Conservation (phyloP, 1,284 basidiomycete genomes). For the Boletus semigastroideus region DNA sequence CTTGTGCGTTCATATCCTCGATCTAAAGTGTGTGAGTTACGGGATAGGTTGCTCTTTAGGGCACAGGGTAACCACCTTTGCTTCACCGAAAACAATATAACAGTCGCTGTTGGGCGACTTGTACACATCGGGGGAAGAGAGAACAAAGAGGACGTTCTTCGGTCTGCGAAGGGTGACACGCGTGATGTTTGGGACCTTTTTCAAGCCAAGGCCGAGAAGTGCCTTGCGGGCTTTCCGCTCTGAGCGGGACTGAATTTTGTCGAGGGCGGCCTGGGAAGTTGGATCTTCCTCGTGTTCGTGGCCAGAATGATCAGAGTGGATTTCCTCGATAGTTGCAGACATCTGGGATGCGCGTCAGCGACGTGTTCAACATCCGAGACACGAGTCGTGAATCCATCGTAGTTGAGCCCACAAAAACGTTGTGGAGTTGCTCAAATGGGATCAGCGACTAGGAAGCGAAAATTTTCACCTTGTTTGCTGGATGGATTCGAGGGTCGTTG, state of each 20-base stretch:
- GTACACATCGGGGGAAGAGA: slow-evolving; percentile 95
- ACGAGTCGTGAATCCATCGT: slow-evolving; percentile 23
- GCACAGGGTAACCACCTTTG: slow-evolving; percentile 59
- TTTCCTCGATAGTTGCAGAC: slow-evolving; percentile 80
- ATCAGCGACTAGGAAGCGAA: background rate
- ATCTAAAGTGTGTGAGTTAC: slow-evolving; percentile 48
- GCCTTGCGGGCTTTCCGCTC: slow-evolving; percentile 93
- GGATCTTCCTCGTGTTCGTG: slow-evolving; percentile 76
- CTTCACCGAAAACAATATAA: slow-evolving; percentile 99
- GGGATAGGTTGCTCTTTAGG: background rate
- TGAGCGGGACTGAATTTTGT: slow-evolving; percentile 90
- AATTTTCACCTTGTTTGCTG: slow-evolving; percentile 24
- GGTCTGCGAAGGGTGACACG: slow-evolving; percentile 93
- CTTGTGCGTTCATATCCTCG: slow-evolving; percentile 88
- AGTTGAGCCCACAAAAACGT: background rate
- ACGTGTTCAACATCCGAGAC: slow-evolving; percentile 36
- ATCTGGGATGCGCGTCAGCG: slow-evolving; percentile 45
- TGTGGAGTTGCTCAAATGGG: background rate
- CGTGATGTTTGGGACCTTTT: slow-evolving; percentile 90
- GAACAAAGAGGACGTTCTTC: slow-evolving; percentile 94
- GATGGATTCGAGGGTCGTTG: slow-evolving; percentile 18
- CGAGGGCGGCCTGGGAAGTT: slow-evolving; percentile 80
- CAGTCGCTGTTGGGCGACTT: slow-evolving; percentile 96
- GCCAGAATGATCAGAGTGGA: slow-evolving; percentile 73
- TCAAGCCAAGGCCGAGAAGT: slow-evolving; percentile 83